Conservation (phyloP, 2,329 filamentous ascomycete genomes). For the Cadophora luteo-olivacea region DNA sequence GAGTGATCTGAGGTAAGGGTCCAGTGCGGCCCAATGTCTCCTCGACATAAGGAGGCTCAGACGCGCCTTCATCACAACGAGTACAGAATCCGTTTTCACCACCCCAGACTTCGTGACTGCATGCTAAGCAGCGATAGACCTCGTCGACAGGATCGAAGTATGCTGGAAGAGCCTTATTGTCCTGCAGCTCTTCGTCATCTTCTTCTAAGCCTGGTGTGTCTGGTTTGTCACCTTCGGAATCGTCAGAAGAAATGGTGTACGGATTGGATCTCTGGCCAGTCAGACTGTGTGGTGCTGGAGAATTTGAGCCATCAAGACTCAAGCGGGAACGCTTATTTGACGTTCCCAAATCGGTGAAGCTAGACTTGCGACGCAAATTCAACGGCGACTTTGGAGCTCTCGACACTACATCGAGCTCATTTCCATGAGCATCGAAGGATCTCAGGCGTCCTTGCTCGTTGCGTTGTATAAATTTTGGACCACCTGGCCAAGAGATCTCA, state of each 20-base stretch:
- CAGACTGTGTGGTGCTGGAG: slow-evolving; percentile 8
- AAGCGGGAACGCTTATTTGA: slow-evolving; percentile 33
- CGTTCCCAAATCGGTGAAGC: slow-evolving; percentile 26
- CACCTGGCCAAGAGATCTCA: neutral
- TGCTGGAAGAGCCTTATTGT: neutral
- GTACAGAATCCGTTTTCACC: slow-evolving; percentile 32
- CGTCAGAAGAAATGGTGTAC: slow-evolving; percentile 7
- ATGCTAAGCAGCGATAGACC: slow-evolving; percentile 35
- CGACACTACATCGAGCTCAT: slow-evolving; percentile 14
- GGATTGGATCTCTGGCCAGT: neutral
- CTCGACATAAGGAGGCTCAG: slow-evolving; percentile 32
- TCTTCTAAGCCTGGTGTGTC: slow-evolving; percentile 3
- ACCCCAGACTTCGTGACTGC: slow-evolving; percentile 39
- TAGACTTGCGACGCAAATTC: slow-evolving; percentile 33
- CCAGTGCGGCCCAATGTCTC: slow-evolving; percentile 16
- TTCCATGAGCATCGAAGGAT: slow-evolving; percentile 23
- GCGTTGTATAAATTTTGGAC: neutral
- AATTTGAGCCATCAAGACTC: slow-evolving; percentile 14
- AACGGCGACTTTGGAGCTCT: slow-evolving; percentile 24
- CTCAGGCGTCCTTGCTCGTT: slow-evolving; percentile 24
- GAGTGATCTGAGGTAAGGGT: slow-evolving; percentile 21
- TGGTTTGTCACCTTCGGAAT: neutral
- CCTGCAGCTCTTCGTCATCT: slow-evolving; percentile 1
- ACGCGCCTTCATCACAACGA: slow-evolving; percentile 20
- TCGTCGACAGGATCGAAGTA: slow-evolving; percentile 32